Percentiles rank a stretch among this genome's conserved stretches.
phyloP scores from a whole-genome alignment of 768 basidiomycete genomes.

The Lentinula sp. region DNA sequence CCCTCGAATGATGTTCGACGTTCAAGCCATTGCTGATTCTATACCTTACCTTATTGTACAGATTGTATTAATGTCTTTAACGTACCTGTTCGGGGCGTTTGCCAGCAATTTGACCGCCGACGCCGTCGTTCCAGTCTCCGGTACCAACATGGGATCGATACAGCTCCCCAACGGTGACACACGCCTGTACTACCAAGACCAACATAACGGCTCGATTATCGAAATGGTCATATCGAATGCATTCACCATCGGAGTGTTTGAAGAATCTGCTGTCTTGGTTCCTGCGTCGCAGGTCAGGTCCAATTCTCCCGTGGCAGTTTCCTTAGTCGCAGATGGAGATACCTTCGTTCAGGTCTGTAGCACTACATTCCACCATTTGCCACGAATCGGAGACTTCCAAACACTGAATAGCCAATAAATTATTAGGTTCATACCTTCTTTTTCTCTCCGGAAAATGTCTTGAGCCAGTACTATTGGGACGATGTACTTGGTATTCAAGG shows the following conservation, averaged over 20 bases:
- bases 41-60: not conserved
- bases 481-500: not conserved
- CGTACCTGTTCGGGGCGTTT: not conserved
- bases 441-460: not conserved
- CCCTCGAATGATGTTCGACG: not conserved
- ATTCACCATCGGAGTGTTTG: not conserved
- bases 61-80: not conserved
- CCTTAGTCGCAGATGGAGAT: not conserved
- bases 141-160: not conserved
- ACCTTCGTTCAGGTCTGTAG: not conserved
- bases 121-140: not conserved
- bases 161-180: not conserved
- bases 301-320: not conserved
- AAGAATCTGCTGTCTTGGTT: not conserved
- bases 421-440: not conserved
- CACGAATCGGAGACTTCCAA: not conserved
- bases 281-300: not conserved
- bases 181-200: not conserved
- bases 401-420: not conserved
- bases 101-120: not conserved
- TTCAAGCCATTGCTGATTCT: too few species aligned
- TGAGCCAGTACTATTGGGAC: not conserved
- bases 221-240: not conserved
- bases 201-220: not conserved
- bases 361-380: not conserved